phyloP scores from a whole-genome alignment of 2,329 filamentous ascomycete species.

The Clonostachys rosea region DNA sequence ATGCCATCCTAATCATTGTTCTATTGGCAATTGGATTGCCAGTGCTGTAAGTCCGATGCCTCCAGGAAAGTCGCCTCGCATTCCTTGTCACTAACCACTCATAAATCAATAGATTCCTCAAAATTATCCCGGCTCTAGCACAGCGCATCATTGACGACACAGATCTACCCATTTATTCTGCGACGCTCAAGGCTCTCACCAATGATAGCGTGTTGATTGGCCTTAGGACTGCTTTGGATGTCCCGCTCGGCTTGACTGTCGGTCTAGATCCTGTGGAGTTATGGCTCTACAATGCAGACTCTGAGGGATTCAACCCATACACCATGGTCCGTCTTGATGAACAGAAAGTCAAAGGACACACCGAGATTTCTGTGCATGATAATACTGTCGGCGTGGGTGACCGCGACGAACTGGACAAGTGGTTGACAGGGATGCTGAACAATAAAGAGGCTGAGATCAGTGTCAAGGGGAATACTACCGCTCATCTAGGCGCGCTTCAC shows the following conservation, averaged over 20 bases:
- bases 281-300: constrained; percentile 24
- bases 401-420: constrained; percentile 23
- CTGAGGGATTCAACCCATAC: constrained; percentile 16
- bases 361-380: constrained; percentile 18
- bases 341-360: constrained; percentile 17
- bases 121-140: constrained; percentile 30
- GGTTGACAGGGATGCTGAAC: constrained; percentile 26
- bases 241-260: constrained; percentile 8
- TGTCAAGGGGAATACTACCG: constrained; percentile 20
- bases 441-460: constrained; percentile 20
- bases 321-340: constrained; percentile 11
- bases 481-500: constrained; percentile 27
- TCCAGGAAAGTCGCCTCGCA: not conserved
- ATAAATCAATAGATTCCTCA: constrained; percentile 23
- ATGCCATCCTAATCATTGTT: constrained; percentile 24
- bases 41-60: constrained; percentile 23
- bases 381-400: constrained; percentile 23
- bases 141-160: constrained; percentile 28
- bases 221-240: constrained; percentile 19
- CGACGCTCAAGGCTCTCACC: constrained; percentile 18
- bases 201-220: constrained; percentile 18
- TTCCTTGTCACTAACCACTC: too few species aligned
- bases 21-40: constrained; percentile 33
- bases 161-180: constrained; percentile 22
- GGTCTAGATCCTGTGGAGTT: constrained; percentile 25